phyloP scores from a whole-genome alignment of 2,329 filamentous ascomycete species.

The Metarhizium rileyi region DNA sequence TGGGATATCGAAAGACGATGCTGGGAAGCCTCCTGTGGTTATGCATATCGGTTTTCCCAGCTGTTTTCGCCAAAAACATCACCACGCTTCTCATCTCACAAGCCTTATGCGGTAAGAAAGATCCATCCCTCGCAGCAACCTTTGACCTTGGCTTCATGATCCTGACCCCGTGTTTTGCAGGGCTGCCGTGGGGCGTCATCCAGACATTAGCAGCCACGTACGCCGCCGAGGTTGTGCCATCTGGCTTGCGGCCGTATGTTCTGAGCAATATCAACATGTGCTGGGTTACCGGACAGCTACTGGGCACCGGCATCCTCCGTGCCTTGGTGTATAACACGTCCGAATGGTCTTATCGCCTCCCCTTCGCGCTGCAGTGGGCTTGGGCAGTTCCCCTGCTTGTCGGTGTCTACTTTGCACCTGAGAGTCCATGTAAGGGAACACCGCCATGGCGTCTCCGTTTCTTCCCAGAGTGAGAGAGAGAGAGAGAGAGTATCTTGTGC shows the following conservation, averaged over 20 bases:
- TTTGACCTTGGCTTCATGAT: background rate
- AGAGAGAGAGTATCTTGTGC: too few species aligned
- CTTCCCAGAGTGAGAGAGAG: too few species aligned
- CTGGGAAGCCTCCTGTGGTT: constrained; percentile 23
- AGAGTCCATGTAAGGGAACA: constrained; percentile 25
- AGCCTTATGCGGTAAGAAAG: constrained; percentile 18
- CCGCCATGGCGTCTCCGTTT: background rate
- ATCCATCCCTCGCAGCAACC: background rate
- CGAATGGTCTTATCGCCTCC: constrained; percentile 27
- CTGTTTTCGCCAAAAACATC: constrained; percentile 26
- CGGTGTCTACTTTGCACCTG: constrained; percentile 26
- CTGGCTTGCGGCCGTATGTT: constrained; percentile 24
- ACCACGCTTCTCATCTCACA: constrained; percentile 23
- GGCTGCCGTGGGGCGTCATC: constrained; percentile 25
- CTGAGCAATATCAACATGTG: constrained; percentile 32
- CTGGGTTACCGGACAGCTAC: constrained; percentile 31
- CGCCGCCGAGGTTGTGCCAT: constrained; percentile 27
- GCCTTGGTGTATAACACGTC: constrained; percentile 20
- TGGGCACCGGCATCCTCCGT: constrained; percentile 26
- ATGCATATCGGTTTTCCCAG: constrained; percentile 27
- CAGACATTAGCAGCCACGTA: constrained; percentile 30
- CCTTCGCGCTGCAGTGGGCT: constrained; percentile 32
- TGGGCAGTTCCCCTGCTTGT: constrained; percentile 28
- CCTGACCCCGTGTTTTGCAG: background rate
- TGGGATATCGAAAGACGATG: constrained; percentile 29